These are phyloP conservation scores for Aurinia saxatilis DNA, from an alignment of 345 rosid species.

Conservation along the genomic window DNA sequence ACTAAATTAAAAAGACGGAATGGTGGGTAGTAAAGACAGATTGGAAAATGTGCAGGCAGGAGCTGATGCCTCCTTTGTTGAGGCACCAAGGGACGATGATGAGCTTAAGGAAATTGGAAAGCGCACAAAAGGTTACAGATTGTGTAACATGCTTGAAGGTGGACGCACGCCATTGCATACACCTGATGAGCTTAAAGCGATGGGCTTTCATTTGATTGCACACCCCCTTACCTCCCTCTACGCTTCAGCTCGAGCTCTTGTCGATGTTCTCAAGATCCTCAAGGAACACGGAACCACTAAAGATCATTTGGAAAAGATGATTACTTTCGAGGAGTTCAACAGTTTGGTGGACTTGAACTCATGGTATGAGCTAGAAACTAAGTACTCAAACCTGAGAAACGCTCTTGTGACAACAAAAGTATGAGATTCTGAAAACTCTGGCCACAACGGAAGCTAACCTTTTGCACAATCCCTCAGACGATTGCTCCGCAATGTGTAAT, in stretches of 20 bases:
- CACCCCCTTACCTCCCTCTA: constrained; percentile 29
- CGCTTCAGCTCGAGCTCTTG: constrained; percentile 38
- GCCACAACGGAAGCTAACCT: background rate
- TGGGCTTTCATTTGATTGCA: constrained; percentile 38
- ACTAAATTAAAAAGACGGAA: background rate
- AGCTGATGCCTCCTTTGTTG: constrained; percentile 42
- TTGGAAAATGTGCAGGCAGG: constrained; percentile 24
- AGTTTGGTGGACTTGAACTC: constrained; percentile 40
- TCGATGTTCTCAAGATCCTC: constrained; percentile 40
- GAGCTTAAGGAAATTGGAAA: constrained; percentile 37
- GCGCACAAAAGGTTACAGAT: constrained; percentile 38
- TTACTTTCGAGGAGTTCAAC: constrained; percentile 43
- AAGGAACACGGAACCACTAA: constrained; percentile 40
- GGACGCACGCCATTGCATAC: constrained; percentile 45
- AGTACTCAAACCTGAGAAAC: constrained; percentile 31
- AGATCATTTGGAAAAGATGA: constrained; percentile 36
- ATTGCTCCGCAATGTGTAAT: background rate
- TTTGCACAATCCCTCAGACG: background rate
- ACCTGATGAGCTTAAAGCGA: constrained; percentile 47
- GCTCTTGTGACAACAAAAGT: constrained; percentile 18
- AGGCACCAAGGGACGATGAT: constrained; percentile 40
- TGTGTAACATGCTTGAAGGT: constrained; percentile 54
- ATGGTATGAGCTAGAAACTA: constrained; percentile 41
- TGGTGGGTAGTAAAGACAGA: background rate
- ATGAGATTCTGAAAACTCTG: background rate